A percentile compares a stretch with the other conserved stretches of the same genome.
phyloP scores from a whole-genome alignment of 352 stramenopile species.

The Halophytophthora polymorphica region DNA sequence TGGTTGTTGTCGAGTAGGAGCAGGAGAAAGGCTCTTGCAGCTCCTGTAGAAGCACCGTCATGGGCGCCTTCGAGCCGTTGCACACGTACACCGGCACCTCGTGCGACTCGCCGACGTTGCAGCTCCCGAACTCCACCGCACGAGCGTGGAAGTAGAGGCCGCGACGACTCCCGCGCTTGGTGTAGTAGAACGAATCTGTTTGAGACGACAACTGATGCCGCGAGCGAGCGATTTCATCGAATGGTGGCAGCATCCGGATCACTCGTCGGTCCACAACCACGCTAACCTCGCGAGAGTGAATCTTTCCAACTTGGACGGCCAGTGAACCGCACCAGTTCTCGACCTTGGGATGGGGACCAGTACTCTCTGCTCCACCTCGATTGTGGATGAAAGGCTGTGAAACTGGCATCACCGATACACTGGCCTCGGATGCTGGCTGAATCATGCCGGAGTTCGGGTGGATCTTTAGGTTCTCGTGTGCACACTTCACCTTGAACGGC shows the following conservation, averaged over 20 bases:
- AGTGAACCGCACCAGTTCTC: conserved; percentile 69
- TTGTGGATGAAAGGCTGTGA: conserved; percentile 42
- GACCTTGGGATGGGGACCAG: conserved; percentile 5
- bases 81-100: conserved; percentile 84
- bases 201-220: conserved; percentile 67
- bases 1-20: conserved; percentile 67
- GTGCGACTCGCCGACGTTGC: conserved; percentile 66
- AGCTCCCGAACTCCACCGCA: conserved; percentile 80
- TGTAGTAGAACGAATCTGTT: conserved; percentile 86
- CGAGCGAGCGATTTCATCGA: conserved; percentile 58
- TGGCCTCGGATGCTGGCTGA: conserved; percentile 34
- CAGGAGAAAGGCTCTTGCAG: conserved; percentile 77
- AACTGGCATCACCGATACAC: conserved; percentile 49
- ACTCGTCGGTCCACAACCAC: conserved; percentile 49
- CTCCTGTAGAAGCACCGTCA: conserved; percentile 83
- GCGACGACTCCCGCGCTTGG: conserved; percentile 65
- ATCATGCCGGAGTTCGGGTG: conserved; percentile 40
- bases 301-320: conserved; percentile 50
- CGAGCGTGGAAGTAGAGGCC: conserved; percentile 82
- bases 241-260: conserved; percentile 41
- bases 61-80: conserved; percentile 75
- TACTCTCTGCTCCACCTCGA: conserved; percentile 10
- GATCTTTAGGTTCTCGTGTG: conserved; percentile 58
- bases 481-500: conserved; percentile 49
- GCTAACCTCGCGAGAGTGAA: conserved; percentile 56